Conservation (phyloP, 805 yeast species). For the Ogataea ramenticola region DNA sequence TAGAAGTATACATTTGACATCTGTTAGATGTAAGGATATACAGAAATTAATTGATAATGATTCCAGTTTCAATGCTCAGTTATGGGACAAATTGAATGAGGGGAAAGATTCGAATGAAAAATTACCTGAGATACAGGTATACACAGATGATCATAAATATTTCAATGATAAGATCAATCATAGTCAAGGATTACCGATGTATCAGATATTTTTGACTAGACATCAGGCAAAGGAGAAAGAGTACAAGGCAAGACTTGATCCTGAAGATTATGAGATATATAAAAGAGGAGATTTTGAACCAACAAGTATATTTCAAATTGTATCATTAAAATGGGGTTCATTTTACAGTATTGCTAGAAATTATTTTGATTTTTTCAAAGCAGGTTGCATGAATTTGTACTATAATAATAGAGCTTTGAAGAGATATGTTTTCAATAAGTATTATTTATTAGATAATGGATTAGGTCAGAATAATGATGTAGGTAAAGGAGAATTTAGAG, state of each 20-base stretch:
- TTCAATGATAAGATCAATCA: not conserved
- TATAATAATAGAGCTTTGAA: slow-evolving; percentile 28
- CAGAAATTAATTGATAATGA: too few relatives aligned
- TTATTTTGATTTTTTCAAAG: slow-evolving; percentile 43
- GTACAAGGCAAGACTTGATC: too few relatives aligned
- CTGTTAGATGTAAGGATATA: too few relatives aligned
- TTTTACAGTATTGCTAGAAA: slow-evolving; percentile 14
- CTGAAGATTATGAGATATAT: too few relatives aligned
- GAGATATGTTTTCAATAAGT: slow-evolving; percentile 18
- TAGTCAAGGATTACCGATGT: not conserved
- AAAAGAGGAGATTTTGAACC: too few relatives aligned
- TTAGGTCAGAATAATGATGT: slow-evolving; percentile 14
- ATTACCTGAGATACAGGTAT: not conserved
- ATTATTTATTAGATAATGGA: slow-evolving; percentile 22
- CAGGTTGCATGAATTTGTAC: slow-evolving; percentile 54
- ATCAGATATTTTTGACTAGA: slow-evolving; percentile 2
- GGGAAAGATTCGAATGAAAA: not conserved
- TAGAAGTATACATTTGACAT: too few relatives aligned
- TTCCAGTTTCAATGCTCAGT: too few relatives aligned
- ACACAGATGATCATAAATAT: not conserved
- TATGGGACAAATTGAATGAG: too few relatives aligned
- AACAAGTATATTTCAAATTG: too few relatives aligned
- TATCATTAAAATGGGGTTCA: too few relatives aligned
- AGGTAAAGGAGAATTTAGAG: slow-evolving; percentile 18
- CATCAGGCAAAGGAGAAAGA: slow-evolving; percentile 2